Base-by-base conservation (phyloP, 1,284 basidiomycete species). In the Cutaneotrichosporon dermatis region DNA sequence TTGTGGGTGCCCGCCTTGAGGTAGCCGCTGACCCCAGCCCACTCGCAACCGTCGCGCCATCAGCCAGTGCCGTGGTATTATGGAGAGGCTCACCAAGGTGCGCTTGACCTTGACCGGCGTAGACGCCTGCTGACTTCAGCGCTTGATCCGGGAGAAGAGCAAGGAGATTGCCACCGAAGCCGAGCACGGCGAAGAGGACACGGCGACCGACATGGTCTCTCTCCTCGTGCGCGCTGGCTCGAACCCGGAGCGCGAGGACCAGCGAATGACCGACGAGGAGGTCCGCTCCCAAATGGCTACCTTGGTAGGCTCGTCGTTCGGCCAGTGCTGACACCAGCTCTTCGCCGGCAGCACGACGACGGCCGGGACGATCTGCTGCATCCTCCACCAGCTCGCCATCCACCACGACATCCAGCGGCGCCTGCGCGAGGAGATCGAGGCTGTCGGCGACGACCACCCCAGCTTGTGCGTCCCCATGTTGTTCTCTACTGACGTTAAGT, bases 261-360 rank as follows among this genome's bases (percentile, higher is more conserved):
- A 88, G 69, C 80, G 80, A 25, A 82, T 91, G 80, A 82, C 82
- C 6, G 82, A 84, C 48, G 77, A 81, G 12, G 88, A 91, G 67
- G 84, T 88, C 3, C 78, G 87, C 34, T 87, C 83, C 60, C 88
- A 90, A 73, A 88, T 91, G 61, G 85, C 85, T 8, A 89, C 87
- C 0, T 88, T 91, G 71, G 82, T 91, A 48, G 53, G 74, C 4
- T 5, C 15, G 4, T 16, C 25, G 25, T 37, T 25, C 13, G 6
- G 5, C 5, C 10, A 13, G 2, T 13, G 36, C 53, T 52, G 7
- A 61, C 56, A 5, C 4, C 56, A 75, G 74, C 72, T 76, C 61
- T 63, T 76, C 0, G 76, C 76, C 1, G 90, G 90, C 0, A 88
- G 90, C 73, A 89, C 91, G 71, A 92, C 90, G 0, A 87, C 85